Percentiles rank a stretch among this genome's conserved stretches.
Conservation (phyloP, 345 rosid species). For the Gossypium rotundifolium region DNA sequence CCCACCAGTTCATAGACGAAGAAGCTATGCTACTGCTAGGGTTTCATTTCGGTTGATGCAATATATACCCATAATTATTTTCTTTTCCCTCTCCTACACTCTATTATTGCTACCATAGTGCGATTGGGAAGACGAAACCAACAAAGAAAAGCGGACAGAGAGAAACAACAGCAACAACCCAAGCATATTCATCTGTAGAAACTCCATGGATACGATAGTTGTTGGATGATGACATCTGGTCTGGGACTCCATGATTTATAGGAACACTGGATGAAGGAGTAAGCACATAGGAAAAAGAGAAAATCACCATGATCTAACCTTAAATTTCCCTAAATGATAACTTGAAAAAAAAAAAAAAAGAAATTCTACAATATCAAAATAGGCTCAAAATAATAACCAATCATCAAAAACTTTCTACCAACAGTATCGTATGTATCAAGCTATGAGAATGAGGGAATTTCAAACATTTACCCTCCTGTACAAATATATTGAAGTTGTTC, state of each 20-base stretch:
- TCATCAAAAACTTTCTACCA: not conserved
- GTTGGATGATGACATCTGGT: constrained; percentile 40
- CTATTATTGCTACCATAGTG: not conserved
- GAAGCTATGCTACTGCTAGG: not conserved
- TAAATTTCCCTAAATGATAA: not conserved
- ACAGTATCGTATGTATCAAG: not conserved
- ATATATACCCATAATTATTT: not conserved
- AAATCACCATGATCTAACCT: not conserved
- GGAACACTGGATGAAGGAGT: constrained; percentile 28
- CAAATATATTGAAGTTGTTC: constrained; percentile 1
- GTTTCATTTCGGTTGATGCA: not conserved
- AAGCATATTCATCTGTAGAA: constrained; percentile 43
- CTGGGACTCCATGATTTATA: constrained; percentile 36
- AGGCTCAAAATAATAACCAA: not conserved
- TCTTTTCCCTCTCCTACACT: not conserved
- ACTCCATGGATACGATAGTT: constrained; percentile 40
- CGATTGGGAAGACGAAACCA: not conserved
- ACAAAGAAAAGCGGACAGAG: not conserved
- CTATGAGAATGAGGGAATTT: not conserved
- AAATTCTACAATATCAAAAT: not conserved
- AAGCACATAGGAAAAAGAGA: constrained; percentile 26
- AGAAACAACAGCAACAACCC: constrained; percentile 15
- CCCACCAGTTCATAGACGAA: not conserved
- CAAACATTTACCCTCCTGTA: not conserved
- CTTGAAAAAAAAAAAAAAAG: not conserved